phyloP scores from a whole-genome alignment of 192 early-diverging fungal species.

The Coemansia sp. region DNA sequence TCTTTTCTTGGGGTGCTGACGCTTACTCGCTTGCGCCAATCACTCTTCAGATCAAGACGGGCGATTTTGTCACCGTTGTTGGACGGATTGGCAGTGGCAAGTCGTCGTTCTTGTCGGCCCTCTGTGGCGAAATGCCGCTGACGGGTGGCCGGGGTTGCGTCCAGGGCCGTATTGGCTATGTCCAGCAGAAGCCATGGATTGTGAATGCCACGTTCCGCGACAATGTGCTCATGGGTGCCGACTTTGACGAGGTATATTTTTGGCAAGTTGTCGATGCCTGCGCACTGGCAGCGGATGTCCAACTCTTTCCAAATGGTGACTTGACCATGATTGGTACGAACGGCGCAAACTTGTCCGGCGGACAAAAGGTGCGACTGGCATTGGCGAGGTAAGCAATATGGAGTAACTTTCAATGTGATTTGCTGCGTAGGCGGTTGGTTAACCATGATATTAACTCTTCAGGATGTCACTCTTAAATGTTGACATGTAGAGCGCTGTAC shows the following conservation, averaged over 20 bases:
- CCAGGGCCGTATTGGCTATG: conserved; percentile 57
- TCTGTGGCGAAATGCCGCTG: conserved; percentile 87
- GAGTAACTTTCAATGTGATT: not conserved
- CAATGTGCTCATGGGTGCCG: conserved; percentile 43
- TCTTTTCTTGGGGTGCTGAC: conserved; percentile 25
- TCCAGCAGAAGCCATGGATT: conserved; percentile 45
- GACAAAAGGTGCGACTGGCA: conserved; percentile 63
- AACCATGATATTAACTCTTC: not conserved
- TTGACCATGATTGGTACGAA: conserved; percentile 56
- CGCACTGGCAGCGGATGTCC: conserved; percentile 30
- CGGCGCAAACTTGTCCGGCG: conserved; percentile 62
- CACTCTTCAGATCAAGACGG: conserved; percentile 58
- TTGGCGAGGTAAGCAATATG: conserved; percentile 50
- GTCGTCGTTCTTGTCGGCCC: conserved; percentile 58
- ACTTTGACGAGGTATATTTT: conserved; percentile 30
- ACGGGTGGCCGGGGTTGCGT: conserved; percentile 63
- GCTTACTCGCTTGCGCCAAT: conserved; percentile 61
- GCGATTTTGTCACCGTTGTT: conserved; percentile 79
- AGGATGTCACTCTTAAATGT: not conserved
- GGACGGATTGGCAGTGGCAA: conserved; percentile 81
- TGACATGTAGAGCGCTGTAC: conserved; percentile 57
- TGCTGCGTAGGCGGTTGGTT: not conserved
- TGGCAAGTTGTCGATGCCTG: conserved; percentile 23
- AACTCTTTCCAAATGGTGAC: conserved; percentile 31
- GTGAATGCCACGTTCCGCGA: conserved; percentile 46